Base-by-base conservation (phyloP, 225 moss, liverwort and hornwort genomes). In the Sphagnum contortum region DNA sequence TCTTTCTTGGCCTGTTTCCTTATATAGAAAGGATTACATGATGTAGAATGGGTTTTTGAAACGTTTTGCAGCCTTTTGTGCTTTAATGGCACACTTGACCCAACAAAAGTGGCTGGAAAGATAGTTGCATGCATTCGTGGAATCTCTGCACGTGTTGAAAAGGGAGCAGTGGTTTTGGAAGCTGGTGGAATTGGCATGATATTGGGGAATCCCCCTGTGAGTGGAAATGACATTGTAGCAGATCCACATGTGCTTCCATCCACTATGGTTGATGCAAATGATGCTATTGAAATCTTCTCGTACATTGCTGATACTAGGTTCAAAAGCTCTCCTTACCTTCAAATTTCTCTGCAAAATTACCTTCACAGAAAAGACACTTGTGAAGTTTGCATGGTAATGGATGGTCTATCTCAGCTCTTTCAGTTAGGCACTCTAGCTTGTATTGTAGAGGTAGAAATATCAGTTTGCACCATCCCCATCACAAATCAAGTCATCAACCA, bases 101-200 rank as follows among this genome's bases (percentile, higher is more conserved):
- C 47, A 14, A 49, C 12, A 52, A 56, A 60, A 57, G 71, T 55
- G 12, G 67, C 48, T 53, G 78, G 71, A 13, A 71, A 63, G 48
- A 74, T 79, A 12, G 70, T 74, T 9, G 54, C 71, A 7, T 79
- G 78, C 45, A 3, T 68, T 0, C 11, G 46, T 13, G 57, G 68
- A 4, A 13, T 6, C 4, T 5, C 50, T 10, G 0, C 6, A 0
- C 1, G 47, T 0, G 62, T 2, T 4, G 56, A 55, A 0, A 52
- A 9, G 48, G 69, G 29, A 29, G 3, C 2, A 8, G 11, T 1
- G 9, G 63, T 78, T 7, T 8, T 3, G 8, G n/a, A 49, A 2
- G 55, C 61, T 8, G 79, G 75, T 8, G 68, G 65, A 3, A 60
- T 47, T 7, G 79, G 79, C 2, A 50, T 69, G 9, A 71, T 79